A percentile compares a stretch with the other conserved stretches of the same genome.
phyloP scores from a whole-genome alignment of 179 eudicot species.

The Spergularia azorica region DNA sequence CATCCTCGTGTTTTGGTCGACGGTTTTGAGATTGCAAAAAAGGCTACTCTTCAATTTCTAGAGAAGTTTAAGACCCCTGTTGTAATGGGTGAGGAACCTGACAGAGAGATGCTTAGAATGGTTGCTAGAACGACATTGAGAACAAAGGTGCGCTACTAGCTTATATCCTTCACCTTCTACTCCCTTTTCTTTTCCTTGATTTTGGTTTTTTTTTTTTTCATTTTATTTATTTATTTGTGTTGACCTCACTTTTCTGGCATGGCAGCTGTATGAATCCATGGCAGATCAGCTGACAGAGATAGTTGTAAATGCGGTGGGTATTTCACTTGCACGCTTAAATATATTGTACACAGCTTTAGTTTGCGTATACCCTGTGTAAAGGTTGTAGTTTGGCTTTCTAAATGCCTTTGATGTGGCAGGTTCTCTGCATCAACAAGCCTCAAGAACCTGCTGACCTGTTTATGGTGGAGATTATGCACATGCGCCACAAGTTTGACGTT shows the following conservation, averaged over 20 bases:
- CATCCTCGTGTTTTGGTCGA: slow-evolving; percentile 97
- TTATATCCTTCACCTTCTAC: background rate
- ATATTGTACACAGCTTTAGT: background rate
- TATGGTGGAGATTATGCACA: slow-evolving; percentile 99
- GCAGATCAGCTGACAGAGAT: slow-evolving; percentile 97
- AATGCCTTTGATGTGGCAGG: slow-evolving; percentile 42
- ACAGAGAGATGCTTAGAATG: slow-evolving; percentile 90
- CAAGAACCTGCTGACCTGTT: slow-evolving; percentile 89
- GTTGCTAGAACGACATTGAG: slow-evolving; percentile 93
- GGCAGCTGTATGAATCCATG: slow-evolving; percentile 82
- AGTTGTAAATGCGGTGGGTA: slow-evolving; percentile 79
- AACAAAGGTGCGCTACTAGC: slow-evolving; percentile 62
- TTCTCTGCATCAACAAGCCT: slow-evolving; percentile 93
- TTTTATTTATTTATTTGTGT: background rate
- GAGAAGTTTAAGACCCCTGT: slow-evolving; percentile 95
- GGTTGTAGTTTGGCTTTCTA: background rate
- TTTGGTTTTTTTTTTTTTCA: background rate
- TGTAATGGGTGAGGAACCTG: slow-evolving; percentile 91
- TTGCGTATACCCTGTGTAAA: background rate
- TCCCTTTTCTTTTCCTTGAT: background rate
- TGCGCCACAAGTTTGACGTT: slow-evolving; percentile 98
- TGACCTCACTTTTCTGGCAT: slow-evolving; percentile 1
- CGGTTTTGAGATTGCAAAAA: slow-evolving; percentile 97
- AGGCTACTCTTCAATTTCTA: slow-evolving; percentile 83
- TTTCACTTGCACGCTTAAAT: slow-evolving; percentile 5